Conservation (phyloP, 2,329 filamentous ascomycete species). For the Colletotrichum shisoi region DNA sequence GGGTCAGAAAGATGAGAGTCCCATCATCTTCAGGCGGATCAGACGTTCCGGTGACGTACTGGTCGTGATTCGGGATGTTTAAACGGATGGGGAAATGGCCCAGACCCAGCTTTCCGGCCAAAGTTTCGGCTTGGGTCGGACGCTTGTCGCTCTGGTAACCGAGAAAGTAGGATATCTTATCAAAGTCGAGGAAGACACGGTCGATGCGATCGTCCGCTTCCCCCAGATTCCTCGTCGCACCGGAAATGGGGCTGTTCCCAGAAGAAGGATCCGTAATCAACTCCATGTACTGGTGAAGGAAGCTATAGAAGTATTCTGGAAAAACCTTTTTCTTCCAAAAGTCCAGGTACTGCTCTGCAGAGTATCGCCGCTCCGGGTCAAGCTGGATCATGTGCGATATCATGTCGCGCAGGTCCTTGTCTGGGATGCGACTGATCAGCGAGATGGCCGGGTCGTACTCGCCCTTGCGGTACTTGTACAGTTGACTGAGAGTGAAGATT, state of each 20-base stretch:
- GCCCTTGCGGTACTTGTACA: slow-evolving; percentile 91
- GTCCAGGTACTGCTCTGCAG: slow-evolving; percentile 90
- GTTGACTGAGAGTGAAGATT: slow-evolving; percentile 95
- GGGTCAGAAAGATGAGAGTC: slow-evolving; percentile 87
- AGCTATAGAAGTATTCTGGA: slow-evolving; percentile 95
- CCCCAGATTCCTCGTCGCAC: slow-evolving; percentile 74
- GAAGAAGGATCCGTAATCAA: slow-evolving; percentile 90
- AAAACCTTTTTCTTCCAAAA: slow-evolving; percentile 92
- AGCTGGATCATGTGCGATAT: slow-evolving; percentile 96
- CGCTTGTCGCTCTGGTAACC: slow-evolving; percentile 63
- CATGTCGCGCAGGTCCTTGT: slow-evolving; percentile 85
- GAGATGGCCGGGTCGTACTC: slow-evolving; percentile 89
- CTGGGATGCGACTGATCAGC: slow-evolving; percentile 84
- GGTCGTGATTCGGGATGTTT: slow-evolving; percentile 85
- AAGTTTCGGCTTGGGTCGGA: slow-evolving; percentile 44
- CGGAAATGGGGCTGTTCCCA: slow-evolving; percentile 74
- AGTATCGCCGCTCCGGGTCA: slow-evolving; percentile 89
- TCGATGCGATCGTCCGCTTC: slow-evolving; percentile 95
- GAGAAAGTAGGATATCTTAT: slow-evolving; percentile 95
- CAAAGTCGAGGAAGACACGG: slow-evolving; percentile 90
- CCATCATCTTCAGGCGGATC: slow-evolving; percentile 80
- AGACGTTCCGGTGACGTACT: slow-evolving; percentile 68
- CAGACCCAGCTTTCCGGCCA: slow-evolving; percentile 60
- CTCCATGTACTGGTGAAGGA: slow-evolving; percentile 97
- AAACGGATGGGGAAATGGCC: slow-evolving; percentile 81